A percentile compares a stretch with the other conserved stretches of the same genome.
Conservation (phyloP, 306 rosid species). For the Amphicarpaea edgeworthii region DNA sequence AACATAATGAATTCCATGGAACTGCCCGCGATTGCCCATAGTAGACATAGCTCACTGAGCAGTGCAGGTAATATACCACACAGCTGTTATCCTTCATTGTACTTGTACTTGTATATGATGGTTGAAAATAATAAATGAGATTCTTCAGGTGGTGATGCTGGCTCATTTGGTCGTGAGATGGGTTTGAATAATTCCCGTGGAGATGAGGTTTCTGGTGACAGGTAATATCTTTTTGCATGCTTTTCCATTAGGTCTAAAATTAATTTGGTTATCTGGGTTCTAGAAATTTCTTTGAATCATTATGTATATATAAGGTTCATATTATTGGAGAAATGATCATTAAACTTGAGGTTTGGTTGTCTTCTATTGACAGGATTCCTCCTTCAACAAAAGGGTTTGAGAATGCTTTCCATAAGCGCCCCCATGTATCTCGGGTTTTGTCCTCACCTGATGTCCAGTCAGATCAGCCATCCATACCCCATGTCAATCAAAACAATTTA, state of each 20-base stretch:
- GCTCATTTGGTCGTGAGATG: constrained; percentile 58
- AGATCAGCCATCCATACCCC: constrained; percentile 55
- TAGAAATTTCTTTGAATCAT: neutral
- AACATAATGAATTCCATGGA: constrained; percentile 53
- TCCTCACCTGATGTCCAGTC: constrained; percentile 71
- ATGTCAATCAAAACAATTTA: constrained; percentile 52
- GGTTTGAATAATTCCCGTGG: constrained; percentile 60
- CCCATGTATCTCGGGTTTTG: constrained; percentile 57
- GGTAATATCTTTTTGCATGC: constrained; percentile 47
- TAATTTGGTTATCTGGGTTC: neutral
- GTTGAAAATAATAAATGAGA: constrained; percentile 29
- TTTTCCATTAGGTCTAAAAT: neutral
- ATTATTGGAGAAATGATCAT: neutral
- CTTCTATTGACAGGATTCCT: constrained; percentile 53
- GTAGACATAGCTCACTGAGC: constrained; percentile 73
- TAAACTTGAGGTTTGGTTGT: constrained; percentile 29
- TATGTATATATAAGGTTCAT: too few relatives aligned
- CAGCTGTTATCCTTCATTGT: constrained; percentile 14
- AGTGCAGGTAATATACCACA: constrained; percentile 60
- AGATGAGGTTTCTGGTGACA: constrained; percentile 65
- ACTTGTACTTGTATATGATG: constrained; percentile 21
- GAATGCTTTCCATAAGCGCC: constrained; percentile 54
- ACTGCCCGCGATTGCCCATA: constrained; percentile 56
- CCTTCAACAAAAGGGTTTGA: constrained; percentile 58
- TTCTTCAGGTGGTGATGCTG: constrained; percentile 70